Evolutionary conservation across 352 stramenopile species (phyloP), one percentile per base, ranked within the genome.

Genomic region (Globisporangium camurandrum): DNA sequence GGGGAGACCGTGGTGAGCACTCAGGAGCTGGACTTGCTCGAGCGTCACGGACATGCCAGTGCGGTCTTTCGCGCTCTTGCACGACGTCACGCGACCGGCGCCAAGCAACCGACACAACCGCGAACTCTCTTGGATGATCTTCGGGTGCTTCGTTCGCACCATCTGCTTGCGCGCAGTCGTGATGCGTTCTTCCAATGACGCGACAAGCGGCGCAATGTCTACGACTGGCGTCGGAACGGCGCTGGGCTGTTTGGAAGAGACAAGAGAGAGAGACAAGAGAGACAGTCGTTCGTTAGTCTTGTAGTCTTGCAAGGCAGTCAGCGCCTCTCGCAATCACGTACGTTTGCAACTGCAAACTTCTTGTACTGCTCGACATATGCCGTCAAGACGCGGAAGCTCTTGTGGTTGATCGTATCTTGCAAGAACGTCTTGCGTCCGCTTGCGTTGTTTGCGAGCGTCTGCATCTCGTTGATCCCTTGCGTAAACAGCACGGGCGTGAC

Each of bases 31-130:
- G 30, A 79, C 71, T 56, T 98, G 84, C 63, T 98, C 95, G 30
- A 97, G 87, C 17, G 93, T 98, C 31, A 97, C 82, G 23, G 94
- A 93, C 95, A 98, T 98, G 23, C 86, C 82, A 17, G 95, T 98
- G 47, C 95, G 86, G 70, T 98, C 93, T 59, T 98, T 98, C 9
- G 92, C 93, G 59, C 73, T 95, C 62, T 98, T 98, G 71, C 95
- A 98, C 48, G 95, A 97, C 3, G 95, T 95, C 28, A 95, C 74
- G 30, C 86, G 84, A 1, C 86, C 91, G 41, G 84, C 93, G 19
- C 86, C 84, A 7, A 98, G 61, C 47, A 87, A 69, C 41, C 95
- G 84, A 22, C 73, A 87, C 39, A 89, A 54, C 4, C 63, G 64
- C 2, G 70, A 84, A 23, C 72, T 71, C 38, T 83, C 58, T 59